Conservation (phyloP, 805 yeast species). For the Candida quercuum region DNA sequence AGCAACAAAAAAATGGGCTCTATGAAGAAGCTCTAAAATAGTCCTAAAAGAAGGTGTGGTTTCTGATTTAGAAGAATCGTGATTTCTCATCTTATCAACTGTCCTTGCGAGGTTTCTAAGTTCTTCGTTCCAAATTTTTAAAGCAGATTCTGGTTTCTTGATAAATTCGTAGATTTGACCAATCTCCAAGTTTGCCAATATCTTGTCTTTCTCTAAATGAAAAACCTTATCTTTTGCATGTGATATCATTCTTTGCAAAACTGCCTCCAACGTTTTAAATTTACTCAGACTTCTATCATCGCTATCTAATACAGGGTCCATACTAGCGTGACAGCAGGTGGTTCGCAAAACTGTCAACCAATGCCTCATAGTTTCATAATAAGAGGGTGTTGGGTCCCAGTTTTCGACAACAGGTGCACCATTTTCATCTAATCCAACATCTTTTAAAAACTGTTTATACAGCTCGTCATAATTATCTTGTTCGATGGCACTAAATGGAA, state of each 20-base stretch:
- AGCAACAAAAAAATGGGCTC: constrained; percentile 73
- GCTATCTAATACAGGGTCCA: constrained; percentile 14
- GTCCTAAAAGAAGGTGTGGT: constrained; percentile 30
- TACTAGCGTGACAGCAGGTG: constrained; percentile 76
- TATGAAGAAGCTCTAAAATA: constrained; percentile 63
- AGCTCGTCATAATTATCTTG: constrained; percentile 72
- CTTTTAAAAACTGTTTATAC: constrained; percentile 52
- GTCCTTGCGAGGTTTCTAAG: constrained; percentile 5
- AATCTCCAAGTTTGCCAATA: constrained; percentile 43
- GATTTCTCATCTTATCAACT: constrained; percentile 5
- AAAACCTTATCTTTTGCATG: constrained; percentile 46
- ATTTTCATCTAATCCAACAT: constrained; percentile 44
- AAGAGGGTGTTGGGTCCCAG: constrained; percentile 40
- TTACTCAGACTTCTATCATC: constrained; percentile 2
- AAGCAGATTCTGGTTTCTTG: constrained; percentile 46
- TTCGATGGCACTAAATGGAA: constrained; percentile 80
- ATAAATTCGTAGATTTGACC: constrained; percentile 66
- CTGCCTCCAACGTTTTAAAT: constrained; percentile 56
- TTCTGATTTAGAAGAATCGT: constrained; percentile 8
- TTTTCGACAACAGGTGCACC: constrained; percentile 43
- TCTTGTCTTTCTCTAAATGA: constrained; percentile 42
- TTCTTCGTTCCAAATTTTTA: constrained; percentile 38
- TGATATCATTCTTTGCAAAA: constrained; percentile 58
- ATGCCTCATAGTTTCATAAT: constrained; percentile 45
- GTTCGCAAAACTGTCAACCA: constrained; percentile 73